These are phyloP conservation scores for Podila epigama DNA, from an alignment of 192 early-diverging fungal species.

Conservation along the genomic window DNA sequence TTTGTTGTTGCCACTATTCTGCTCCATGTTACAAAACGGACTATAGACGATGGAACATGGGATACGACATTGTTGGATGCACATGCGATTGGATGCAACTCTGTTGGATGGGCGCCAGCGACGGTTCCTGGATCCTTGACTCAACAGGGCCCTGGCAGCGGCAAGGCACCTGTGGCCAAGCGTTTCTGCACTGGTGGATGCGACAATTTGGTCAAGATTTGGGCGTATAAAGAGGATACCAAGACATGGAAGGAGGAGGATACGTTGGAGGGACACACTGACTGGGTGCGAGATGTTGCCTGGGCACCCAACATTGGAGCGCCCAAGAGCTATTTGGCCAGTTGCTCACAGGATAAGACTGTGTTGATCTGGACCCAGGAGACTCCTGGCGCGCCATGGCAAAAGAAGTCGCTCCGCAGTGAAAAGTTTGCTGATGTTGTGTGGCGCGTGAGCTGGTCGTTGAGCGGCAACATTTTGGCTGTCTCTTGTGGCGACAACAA, in stretches of 20 bases:
- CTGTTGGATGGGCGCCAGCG: slow-evolving; percentile 95
- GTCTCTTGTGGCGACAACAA: slow-evolving; percentile 98
- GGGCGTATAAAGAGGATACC: slow-evolving; percentile 81
- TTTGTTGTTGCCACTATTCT: too few relatives aligned
- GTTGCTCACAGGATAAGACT: slow-evolving; percentile 97
- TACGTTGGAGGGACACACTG: slow-evolving; percentile 87
- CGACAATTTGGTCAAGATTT: slow-evolving; percentile 97
- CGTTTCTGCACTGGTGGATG: slow-evolving; percentile 94
- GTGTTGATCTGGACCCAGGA: slow-evolving; percentile 97
- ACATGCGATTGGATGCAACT: slow-evolving; percentile 91
- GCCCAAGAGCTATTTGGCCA: slow-evolving; percentile 87
- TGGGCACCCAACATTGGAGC: slow-evolving; percentile 97
- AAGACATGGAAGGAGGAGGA: slow-evolving; percentile 84
- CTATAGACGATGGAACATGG: slow-evolving; percentile 86
- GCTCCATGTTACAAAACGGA: too few relatives aligned
- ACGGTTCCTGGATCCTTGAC: slow-evolving; percentile 79
- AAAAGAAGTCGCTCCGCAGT: slow-evolving; percentile 69
- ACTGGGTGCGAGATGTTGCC: slow-evolving; percentile 98
- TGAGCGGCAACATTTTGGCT: slow-evolving; percentile 94
- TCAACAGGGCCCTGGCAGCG: slow-evolving; percentile 60
- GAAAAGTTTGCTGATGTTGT: slow-evolving; percentile 95
- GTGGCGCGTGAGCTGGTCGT: slow-evolving; percentile 98
- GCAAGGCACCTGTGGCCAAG: slow-evolving; percentile 67
- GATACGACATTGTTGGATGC: slow-evolving; percentile 81
- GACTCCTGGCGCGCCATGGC: slow-evolving; percentile 72